phyloP scores from a whole-genome alignment of 169 alveolate species.

The Sarcocystis neurona region DNA sequence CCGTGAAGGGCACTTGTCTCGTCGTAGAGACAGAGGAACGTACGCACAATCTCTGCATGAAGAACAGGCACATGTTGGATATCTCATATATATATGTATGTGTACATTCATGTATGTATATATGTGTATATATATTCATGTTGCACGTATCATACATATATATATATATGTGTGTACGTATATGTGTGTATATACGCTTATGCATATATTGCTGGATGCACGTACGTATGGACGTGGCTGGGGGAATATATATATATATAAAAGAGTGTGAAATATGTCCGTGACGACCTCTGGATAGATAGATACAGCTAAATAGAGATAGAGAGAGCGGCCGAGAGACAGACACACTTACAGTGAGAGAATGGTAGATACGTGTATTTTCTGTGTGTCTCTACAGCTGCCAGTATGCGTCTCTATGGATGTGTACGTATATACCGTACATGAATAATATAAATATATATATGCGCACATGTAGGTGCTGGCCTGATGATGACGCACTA shows the following conservation, averaged over 20 bases:
- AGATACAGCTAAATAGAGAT: neutral
- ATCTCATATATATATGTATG: neutral
- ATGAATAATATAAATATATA: no score
- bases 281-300: neutral
- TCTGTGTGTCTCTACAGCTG: no score
- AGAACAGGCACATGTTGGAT: neutral
- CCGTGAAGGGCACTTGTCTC: no score
- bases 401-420: no score
- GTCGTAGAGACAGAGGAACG: no score
- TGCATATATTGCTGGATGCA: neutral
- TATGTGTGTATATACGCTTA: neutral
- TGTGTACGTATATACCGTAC: no score
- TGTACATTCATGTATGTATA: neutral
- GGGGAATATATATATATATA: neutral
- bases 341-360: neutral
- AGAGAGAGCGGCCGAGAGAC: neutral
- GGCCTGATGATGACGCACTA: no score
- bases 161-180: neutral
- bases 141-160: no score
- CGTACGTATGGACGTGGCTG: neutral
- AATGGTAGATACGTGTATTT: no score
- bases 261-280: no score
- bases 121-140: neutral
- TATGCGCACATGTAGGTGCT: no score
- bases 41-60: no score